Base-by-base conservation (phyloP, 139 green algal genomes). In the Chlorella ohadii region DNA sequence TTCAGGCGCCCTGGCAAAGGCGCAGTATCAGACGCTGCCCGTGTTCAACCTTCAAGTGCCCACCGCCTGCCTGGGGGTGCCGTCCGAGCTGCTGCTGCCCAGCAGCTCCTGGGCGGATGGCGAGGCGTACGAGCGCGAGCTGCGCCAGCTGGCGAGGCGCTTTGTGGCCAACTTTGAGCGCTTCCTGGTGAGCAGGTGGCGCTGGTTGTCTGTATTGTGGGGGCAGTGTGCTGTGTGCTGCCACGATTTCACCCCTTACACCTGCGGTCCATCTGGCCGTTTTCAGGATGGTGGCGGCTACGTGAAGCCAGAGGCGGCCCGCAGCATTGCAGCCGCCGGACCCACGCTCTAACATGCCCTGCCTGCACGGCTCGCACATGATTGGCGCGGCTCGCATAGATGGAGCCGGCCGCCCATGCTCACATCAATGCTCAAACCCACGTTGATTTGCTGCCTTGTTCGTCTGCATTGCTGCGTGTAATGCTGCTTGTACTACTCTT, bases 31-130 rank as follows among this genome's bases (percentile, higher is more conserved):
- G 9, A 81, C 79, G 55, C 95, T 93, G 56, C 92, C 92, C 20
- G 88, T 99, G 36, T 99, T 99, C 84, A 82, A 88, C 39, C 90
- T 99, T 56, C 80, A 73, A 38, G 94, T 96, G 72, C 95, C 95
- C 27, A 89, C 51, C 19, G 51, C 61, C 7, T 87, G 88, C 66
- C 65, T 75, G 23, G 88, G 87, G 6, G 95, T 98, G 79, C 96
- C 96, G 6, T 20, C 65, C 0, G 88, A 93, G 12, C 86, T 98
- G 57, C 89, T 98, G 80, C 66, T 85, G 47, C 93, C 93, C 11
- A 71, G 84, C 64, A 82, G 65, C 36, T 57, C 79, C 27, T 98
- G 95, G 95, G 63, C 66, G 20, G 82, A 95, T 83, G 68, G 88
- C 47, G 89, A 72, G 59, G 64, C 76, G 63, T 98, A 96, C 85